A percentile compares a stretch with the other conserved stretches of the same genome.
These are phyloP conservation scores for Lentinula guzmanii DNA, from an alignment of 768 basidiomycete genomes.

Conservation along the genomic window DNA sequence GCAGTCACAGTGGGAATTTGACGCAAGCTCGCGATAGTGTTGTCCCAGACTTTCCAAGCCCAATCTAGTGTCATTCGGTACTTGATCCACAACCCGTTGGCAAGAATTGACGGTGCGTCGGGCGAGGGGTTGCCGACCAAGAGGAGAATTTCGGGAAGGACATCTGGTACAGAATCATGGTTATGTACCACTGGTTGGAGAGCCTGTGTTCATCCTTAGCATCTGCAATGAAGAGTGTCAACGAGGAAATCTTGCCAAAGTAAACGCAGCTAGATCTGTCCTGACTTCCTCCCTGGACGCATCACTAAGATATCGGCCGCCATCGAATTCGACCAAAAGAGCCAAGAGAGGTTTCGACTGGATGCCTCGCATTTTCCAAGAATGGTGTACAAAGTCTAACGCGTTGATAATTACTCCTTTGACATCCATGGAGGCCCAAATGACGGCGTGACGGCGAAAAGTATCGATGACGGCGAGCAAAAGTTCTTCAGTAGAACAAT, in stretches of 20 bases:
- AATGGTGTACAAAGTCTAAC: slow-evolving; percentile 55
- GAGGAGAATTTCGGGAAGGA: slow-evolving; percentile 59
- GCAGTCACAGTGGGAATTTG: slow-evolving; percentile 55
- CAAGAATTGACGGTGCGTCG: slow-evolving; percentile 64
- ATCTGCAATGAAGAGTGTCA: background rate
- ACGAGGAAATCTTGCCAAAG: slow-evolving; percentile 39
- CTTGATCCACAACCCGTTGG: slow-evolving; percentile 78
- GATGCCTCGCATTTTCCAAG: slow-evolving; percentile 58
- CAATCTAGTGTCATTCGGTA: slow-evolving; percentile 68
- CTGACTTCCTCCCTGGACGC: slow-evolving; percentile 54
- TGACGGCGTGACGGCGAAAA: slow-evolving; percentile 61
- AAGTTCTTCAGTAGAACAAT: slow-evolving; percentile 44
- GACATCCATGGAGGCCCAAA: slow-evolving; percentile 76
- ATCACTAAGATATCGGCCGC: slow-evolving; percentile 47
- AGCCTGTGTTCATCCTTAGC: slow-evolving; percentile 25
- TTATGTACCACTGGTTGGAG: slow-evolving; percentile 35
- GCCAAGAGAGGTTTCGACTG: slow-evolving; percentile 62
- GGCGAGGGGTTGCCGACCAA: slow-evolving; percentile 53
- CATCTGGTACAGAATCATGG: slow-evolving; percentile 36
- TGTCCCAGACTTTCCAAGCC: slow-evolving; percentile 85
- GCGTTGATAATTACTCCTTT: slow-evolving; percentile 49
- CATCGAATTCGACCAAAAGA: slow-evolving; percentile 61
- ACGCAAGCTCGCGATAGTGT: slow-evolving; percentile 67
- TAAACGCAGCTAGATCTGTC: slow-evolving; percentile 55
- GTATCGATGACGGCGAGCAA: slow-evolving; percentile 63